Conservation (phyloP, 371 early-diverging fungal species). For the Mucor velutinosus region DNA sequence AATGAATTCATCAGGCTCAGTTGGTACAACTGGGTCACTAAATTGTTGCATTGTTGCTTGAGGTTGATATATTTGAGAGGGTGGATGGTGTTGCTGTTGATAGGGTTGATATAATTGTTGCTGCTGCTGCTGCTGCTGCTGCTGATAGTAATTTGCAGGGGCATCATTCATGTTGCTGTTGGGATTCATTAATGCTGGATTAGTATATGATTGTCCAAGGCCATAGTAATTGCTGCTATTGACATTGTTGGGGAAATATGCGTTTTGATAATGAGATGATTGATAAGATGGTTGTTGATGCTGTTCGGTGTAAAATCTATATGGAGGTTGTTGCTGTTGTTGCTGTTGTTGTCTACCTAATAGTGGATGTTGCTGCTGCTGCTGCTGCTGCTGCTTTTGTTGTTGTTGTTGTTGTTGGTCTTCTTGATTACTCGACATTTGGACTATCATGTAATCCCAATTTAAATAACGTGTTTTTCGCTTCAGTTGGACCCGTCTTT, state of each 20-base stretch:
- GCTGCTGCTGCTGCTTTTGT: not conserved
- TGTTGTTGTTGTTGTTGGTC: not conserved
- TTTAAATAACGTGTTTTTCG: not conserved
- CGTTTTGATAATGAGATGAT: not conserved
- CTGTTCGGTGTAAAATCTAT: not conserved
- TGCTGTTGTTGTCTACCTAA: not conserved
- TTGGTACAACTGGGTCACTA: constrained; percentile 12
- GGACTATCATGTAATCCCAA: not conserved
- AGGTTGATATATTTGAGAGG: constrained; percentile 12
- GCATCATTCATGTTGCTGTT: constrained; percentile 36
- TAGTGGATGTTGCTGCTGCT: not conserved
- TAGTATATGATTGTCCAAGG: not conserved
- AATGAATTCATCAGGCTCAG: constrained; percentile 62
- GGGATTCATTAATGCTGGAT: not conserved
- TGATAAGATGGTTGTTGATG: constrained; percentile 1
- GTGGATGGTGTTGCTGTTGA: constrained; percentile 7
- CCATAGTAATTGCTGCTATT: not conserved
- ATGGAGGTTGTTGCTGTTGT: not conserved
- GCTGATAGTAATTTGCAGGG: constrained; percentile 30
- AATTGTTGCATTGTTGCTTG: constrained; percentile 21
- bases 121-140: constrained; percentile 23
- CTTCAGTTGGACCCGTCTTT: not conserved
- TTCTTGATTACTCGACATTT: not conserved
- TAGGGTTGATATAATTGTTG: constrained; percentile 14
- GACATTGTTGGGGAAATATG: not conserved